Conservation (phyloP, 2,329 filamentous ascomycete genomes). For the Pestalotiopsis sp. region DNA sequence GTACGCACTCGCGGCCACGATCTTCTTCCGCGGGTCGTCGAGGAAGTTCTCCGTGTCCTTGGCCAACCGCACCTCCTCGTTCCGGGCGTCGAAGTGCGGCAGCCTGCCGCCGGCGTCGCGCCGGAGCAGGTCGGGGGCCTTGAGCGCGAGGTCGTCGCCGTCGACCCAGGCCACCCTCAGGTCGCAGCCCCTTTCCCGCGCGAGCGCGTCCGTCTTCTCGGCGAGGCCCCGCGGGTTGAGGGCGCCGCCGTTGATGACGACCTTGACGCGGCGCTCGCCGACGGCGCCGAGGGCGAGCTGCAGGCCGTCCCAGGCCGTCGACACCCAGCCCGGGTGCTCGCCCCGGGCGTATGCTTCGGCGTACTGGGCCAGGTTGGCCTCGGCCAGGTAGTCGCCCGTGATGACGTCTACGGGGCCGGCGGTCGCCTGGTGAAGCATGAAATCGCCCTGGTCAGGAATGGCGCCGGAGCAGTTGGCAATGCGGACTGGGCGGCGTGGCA, state of each 20-base stretch:
- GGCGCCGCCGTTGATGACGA: constrained; percentile 57
- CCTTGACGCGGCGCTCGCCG: constrained; percentile 46
- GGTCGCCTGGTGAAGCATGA: constrained; percentile 25
- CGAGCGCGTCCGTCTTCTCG: constrained; percentile 53
- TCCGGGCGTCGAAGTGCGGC: constrained; percentile 34
- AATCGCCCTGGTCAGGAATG: constrained; percentile 20
- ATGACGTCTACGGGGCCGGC: constrained; percentile 43
- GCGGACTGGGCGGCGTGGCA: constrained; percentile 21
- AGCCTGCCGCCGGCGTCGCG: constrained; percentile 24
- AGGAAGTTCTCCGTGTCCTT: constrained; percentile 37
- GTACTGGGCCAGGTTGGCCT: constrained; percentile 53
- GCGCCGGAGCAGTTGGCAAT: constrained; percentile 27
- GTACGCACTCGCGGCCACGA: constrained; percentile 50
- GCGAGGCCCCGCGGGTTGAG: constrained; percentile 54
- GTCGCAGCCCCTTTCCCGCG: constrained; percentile 16
- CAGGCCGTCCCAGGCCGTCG: constrained; percentile 35
- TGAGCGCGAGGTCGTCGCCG: constrained; percentile 36
- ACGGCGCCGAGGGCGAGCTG: constrained; percentile 25
- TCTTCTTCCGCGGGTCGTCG: constrained; percentile 30
- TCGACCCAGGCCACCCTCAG: constrained; percentile 31
- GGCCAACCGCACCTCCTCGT: constrained; percentile 40
- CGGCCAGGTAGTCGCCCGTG: constrained; percentile 42
- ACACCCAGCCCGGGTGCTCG: constrained; percentile 36
- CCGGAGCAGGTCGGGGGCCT: constrained; percentile 22
- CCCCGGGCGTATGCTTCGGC: constrained; percentile 34